These are phyloP conservation scores for Rhytidhysteron rufulum DNA, from an alignment of 2,329 filamentous ascomycete genomes.

Conservation along the genomic window DNA sequence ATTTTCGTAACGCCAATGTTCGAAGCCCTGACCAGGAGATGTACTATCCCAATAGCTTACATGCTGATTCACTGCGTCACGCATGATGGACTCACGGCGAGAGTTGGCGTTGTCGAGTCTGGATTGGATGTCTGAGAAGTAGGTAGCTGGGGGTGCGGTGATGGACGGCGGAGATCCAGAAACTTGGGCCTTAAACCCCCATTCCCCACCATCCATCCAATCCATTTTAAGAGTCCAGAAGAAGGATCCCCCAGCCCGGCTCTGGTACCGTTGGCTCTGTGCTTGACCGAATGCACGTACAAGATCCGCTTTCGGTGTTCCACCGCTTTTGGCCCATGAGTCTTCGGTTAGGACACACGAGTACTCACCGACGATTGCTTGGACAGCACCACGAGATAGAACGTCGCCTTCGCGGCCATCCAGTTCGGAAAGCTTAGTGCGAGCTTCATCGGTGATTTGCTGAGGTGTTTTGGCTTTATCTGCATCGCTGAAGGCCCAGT, in stretches of 20 bases:
- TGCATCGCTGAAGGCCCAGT: constrained; percentile 55
- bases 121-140: constrained; percentile 35
- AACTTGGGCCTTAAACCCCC: constrained; percentile 55
- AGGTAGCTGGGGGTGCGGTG: constrained; percentile 36
- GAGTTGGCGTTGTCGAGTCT: constrained; percentile 38
- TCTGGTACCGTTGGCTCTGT: constrained; percentile 48
- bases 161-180: constrained; percentile 39
- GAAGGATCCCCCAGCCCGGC: constrained; percentile 50
- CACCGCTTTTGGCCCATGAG: constrained; percentile 41
- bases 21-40: constrained; percentile 42
- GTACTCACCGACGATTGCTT: constrained; percentile 56
- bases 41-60: constrained; percentile 48
- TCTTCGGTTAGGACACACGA: constrained; percentile 53
- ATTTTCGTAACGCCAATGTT: constrained; percentile 53
- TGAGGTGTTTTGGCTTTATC: constrained; percentile 51
- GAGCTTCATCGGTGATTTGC: constrained; percentile 48
- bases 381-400: constrained; percentile 47
- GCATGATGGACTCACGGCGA: constrained; percentile 34
- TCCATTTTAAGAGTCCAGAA: constrained; percentile 63
- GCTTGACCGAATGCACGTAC: constrained; percentile 46
- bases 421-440: constrained; percentile 43
- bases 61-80: constrained; percentile 40
- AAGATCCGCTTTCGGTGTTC: constrained; percentile 35
- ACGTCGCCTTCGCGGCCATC: constrained; percentile 47
- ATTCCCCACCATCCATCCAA: constrained; percentile 60